Percentiles rank a stretch among this genome's conserved stretches.
Conservation (phyloP, 108 stramenopile genomes). For the Pseudonitzschia multiseries region DNA sequence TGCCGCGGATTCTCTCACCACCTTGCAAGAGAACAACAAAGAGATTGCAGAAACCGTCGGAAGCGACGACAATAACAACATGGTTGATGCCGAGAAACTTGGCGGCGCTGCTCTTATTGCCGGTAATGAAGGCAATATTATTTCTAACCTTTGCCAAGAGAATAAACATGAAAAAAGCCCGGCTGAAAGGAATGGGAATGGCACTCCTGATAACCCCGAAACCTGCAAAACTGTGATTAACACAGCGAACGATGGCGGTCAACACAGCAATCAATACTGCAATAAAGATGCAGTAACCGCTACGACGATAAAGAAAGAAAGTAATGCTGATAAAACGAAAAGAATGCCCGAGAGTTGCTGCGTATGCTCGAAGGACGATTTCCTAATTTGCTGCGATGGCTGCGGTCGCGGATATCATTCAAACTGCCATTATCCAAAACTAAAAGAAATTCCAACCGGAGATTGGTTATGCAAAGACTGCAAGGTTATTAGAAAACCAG, state of each 20-base stretch:
- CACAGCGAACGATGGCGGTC: no score
- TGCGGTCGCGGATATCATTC: neutral
- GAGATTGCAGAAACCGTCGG: neutral
- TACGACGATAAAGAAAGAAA: no score
- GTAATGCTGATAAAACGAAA: neutral
- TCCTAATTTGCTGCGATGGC: neutral
- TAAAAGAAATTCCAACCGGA: slow-evolving; percentile 8
- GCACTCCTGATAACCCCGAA: no score
- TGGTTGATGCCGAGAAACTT: neutral
- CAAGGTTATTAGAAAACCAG: neutral
- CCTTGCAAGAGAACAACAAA: neutral
- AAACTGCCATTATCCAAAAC: slow-evolving; percentile 1
- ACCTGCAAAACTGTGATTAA: no score
- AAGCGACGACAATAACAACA: neutral
- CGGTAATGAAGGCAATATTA: neutral
- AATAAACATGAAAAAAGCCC: no score
- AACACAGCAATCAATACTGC: no score
- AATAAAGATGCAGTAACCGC: no score
- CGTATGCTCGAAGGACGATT: neutral
- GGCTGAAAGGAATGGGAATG: no score
- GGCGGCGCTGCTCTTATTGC: neutral
- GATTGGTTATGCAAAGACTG: slow-evolving; percentile 5
- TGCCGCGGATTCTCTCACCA: neutral
- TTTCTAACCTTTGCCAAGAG: no score
- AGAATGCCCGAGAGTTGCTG: neutral